A percentile compares a stretch with the other conserved stretches of the same genome.
Evolutionary conservation across 1,139 yeast genomes (phyloP).

Genomic region (Hemisphaericaspora xylanilytica): DNA sequence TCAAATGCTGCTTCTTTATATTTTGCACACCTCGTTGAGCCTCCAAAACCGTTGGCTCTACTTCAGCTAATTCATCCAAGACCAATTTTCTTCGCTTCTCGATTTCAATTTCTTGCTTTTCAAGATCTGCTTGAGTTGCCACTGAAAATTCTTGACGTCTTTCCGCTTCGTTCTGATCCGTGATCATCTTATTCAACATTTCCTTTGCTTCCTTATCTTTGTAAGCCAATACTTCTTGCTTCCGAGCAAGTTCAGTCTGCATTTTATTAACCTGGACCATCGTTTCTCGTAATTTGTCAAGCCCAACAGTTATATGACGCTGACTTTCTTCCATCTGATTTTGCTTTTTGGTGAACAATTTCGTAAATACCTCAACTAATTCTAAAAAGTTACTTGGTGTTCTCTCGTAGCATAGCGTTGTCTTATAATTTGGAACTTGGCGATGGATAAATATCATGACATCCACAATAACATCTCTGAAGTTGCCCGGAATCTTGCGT

Average conservation of each 20-base stretch:
- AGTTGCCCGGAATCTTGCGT: constrained; percentile 14
- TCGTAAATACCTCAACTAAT: constrained; percentile 48
- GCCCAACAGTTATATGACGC: constrained; percentile 69
- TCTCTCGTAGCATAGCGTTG: constrained; percentile 12
- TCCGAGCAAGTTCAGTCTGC: constrained; percentile 51
- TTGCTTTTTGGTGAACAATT: constrained; percentile 43
- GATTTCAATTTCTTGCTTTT: constrained; percentile 64
- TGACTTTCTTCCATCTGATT: constrained; percentile 61
- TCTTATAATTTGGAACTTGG: constrained; percentile 11
- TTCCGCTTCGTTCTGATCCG: constrained; percentile 90
- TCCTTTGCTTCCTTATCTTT: constrained; percentile 71
- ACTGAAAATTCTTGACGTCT: constrained; percentile 83
- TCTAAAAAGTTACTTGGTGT: constrained; percentile 50
- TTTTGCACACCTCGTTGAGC: constrained; percentile 88
- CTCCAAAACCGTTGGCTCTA: constrained; percentile 81
- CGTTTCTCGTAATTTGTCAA: constrained; percentile 75
- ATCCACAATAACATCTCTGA: constrained; percentile 50
- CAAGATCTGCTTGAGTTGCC: constrained; percentile 69
- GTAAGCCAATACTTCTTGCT: constrained; percentile 45
- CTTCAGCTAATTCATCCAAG: constrained; percentile 60
- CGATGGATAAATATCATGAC: constrained; percentile 49
- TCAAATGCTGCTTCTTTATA: constrained; percentile 87
- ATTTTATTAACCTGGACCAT: constrained; percentile 69
- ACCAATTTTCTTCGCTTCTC: constrained; percentile 55
- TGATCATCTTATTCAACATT: constrained; percentile 75